phyloP scores from a whole-genome alignment of 2,329 filamentous ascomycete species.

The Trichoderma arundinaceum region DNA sequence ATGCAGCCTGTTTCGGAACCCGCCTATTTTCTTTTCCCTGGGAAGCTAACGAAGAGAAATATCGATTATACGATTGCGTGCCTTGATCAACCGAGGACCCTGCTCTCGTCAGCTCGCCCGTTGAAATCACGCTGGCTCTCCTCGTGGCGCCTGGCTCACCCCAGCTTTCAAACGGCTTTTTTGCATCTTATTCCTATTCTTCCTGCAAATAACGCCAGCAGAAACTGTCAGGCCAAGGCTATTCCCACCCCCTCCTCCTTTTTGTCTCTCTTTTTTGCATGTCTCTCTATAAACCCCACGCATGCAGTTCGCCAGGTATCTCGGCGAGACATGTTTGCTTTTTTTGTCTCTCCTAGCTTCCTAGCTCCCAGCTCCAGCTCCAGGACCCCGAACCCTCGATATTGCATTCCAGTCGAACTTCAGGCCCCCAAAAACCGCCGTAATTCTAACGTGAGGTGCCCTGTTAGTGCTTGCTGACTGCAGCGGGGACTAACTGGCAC shows the following conservation, averaged over 20 bases:
- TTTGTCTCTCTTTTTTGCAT: not conserved
- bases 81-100: too few species aligned
- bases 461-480: conserved; percentile 2
- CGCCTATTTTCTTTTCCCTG: not conserved
- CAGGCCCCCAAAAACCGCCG: not conserved
- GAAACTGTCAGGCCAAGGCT: not conserved
- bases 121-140: conserved; percentile 8
- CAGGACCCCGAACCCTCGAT: conserved; percentile 13
- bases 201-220: not conserved
- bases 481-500: not conserved
- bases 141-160: conserved; percentile 23
- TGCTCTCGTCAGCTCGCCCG: conserved; percentile 22
- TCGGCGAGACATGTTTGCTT: conserved; percentile 23
- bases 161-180: conserved; percentile 2
- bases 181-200: not conserved
- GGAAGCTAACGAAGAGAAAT: not conserved
- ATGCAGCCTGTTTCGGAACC: conserved; percentile 4
- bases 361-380: not conserved
- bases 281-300: conserved; percentile 7
- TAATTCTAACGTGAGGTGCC: not conserved
- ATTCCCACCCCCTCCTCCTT: not conserved
- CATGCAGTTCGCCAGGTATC: not conserved
- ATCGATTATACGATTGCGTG: not conserved
- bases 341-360: not conserved
- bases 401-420: conserved; percentile 8